These are phyloP conservation scores for Coniochaeta prunicola DNA, from an alignment of 2,329 filamentous ascomycete species.

Conservation along the genomic window DNA sequence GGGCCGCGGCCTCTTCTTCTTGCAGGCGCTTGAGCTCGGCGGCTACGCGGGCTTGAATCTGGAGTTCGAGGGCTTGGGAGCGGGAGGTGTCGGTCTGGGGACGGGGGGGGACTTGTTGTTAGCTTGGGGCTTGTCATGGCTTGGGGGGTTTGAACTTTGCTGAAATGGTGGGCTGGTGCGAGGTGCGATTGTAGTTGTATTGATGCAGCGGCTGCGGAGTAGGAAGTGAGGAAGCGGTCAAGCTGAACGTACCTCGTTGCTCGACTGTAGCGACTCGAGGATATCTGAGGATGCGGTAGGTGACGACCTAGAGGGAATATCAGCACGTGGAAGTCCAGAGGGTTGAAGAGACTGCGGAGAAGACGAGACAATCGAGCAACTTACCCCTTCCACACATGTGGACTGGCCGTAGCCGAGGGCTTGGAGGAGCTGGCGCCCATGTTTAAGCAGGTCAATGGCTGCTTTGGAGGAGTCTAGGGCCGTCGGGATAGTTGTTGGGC, in stretches of 20 bases:
- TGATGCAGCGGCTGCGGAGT: background rate
- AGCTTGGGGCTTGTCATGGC: background rate
- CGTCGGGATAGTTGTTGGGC: background rate
- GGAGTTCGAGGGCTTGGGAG: slow-evolving; percentile 73
- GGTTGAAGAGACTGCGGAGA: background rate
- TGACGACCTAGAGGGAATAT: slow-evolving; percentile 22
- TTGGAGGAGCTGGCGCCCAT: slow-evolving; percentile 3
- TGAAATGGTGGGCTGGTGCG: background rate
- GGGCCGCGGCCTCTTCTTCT: slow-evolving; percentile 59
- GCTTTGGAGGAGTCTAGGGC: background rate
- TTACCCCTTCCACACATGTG: slow-evolving; percentile 2
- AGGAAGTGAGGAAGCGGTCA: background rate
- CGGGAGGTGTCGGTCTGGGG: slow-evolving; percentile 80
- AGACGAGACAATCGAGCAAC: background rate
- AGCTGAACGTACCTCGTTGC: slow-evolving; percentile 60
- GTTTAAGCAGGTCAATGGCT: slow-evolving; percentile 1
- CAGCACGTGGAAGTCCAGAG: background rate
- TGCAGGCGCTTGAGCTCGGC: slow-evolving; percentile 77
- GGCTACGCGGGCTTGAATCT: slow-evolving; percentile 80
- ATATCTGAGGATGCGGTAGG: slow-evolving; percentile 68
- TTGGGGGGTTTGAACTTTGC: background rate
- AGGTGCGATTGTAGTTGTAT: too few relatives aligned
- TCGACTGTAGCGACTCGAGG: slow-evolving; percentile 75
- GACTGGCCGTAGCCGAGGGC: background rate
- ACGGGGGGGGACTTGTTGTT: background rate